Base-by-base conservation (phyloP, 768 basidiomycete species). In the Calocera viscosa region DNA sequence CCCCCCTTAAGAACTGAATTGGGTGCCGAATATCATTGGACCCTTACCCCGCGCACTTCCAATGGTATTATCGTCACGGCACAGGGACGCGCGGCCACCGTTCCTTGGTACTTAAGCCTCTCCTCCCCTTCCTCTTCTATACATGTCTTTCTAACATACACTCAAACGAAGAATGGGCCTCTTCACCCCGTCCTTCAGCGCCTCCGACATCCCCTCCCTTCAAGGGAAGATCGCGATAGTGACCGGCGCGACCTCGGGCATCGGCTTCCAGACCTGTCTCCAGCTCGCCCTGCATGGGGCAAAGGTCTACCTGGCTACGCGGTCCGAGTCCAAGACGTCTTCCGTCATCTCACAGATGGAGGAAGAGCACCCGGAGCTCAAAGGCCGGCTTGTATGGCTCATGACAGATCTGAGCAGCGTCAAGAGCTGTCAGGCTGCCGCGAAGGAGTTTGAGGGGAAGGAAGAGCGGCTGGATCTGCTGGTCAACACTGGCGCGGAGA, bases 221-320 rank as follows among this genome's bases (percentile, higher is more conserved):
- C 75, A 72, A 0, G 82, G 80, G 17, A 81, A 80, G 68, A 79
- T 82, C 1, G 79, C 76, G 0, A 71, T 84, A n/a, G 80, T 83
- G 32, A 82, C 81, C 0, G 83, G 83, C 14, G 82, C 81, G 65
- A 80, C 78, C 80, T 80, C 72, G 11, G 79, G 78, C n/a, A 73
- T 79, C 26, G 78, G 79, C 1, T 77, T 73, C 65, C 74, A 73
- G 0, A 79, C 77, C 1, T 74, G 77, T 5, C 76, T 77, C 33
- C 69, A 65, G 34, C 77, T 82, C 26, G 77, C 72, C 11, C 71
- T 76, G 1, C 73, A 73, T 63, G 81, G 82, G 19, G 81, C 81
- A 0, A 80, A 79, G 72, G 80, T 76, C 38, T 73, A 74, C 68
- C 71, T 81, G 67, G 77, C 74, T 2, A 73, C 75, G 14, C 74